phyloP scores from a whole-genome alignment of 108 stramenopile genomes.

The Nannochloropsis gaditana region DNA sequence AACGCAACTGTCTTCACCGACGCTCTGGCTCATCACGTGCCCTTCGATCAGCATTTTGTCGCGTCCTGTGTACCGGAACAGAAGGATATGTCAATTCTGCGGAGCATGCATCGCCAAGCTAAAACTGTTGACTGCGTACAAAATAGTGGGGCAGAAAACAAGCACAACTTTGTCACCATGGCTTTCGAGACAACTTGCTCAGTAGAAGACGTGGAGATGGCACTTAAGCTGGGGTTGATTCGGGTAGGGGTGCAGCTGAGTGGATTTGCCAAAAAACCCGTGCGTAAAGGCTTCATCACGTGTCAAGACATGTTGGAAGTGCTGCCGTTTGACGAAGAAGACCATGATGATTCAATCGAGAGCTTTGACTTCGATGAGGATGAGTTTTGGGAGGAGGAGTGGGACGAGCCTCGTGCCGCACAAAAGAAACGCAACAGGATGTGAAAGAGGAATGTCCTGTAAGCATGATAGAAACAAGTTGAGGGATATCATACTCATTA shows the following conservation, averaged over 20 bases:
- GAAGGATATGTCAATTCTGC: conserved; percentile 16
- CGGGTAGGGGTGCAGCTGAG: not conserved
- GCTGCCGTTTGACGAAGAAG: conserved; percentile 12
- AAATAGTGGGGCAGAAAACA: conserved; percentile 8
- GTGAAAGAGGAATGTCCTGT: not conserved
- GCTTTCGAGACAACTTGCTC: conserved; percentile 13
- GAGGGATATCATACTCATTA: not conserved
- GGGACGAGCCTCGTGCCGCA: not conserved
- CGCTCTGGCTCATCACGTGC: conserved; percentile 15
- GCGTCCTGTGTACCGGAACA: conserved; percentile 8
- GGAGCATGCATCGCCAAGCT: not conserved
- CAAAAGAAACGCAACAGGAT: not conserved
- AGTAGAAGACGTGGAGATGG: not conserved
- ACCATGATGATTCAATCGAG: not conserved
- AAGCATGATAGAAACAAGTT: not conserved
- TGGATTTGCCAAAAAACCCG: not conserved
- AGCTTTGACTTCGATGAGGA: conserved; percentile 15
- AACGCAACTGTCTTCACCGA: conserved; percentile 1
- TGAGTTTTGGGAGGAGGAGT: conserved; percentile 16
- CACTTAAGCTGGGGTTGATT: not conserved
- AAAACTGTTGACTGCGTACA: not conserved
- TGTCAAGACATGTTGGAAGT: conserved; percentile 14
- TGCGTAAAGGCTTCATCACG: not conserved
- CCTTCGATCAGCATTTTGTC: conserved; percentile 11
- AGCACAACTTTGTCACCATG: not conserved